A percentile compares a stretch with the other conserved stretches of the same genome.
phyloP scores from a whole-genome alignment of 1,284 basidiomycete genomes.

The Puccinia horiana region DNA sequence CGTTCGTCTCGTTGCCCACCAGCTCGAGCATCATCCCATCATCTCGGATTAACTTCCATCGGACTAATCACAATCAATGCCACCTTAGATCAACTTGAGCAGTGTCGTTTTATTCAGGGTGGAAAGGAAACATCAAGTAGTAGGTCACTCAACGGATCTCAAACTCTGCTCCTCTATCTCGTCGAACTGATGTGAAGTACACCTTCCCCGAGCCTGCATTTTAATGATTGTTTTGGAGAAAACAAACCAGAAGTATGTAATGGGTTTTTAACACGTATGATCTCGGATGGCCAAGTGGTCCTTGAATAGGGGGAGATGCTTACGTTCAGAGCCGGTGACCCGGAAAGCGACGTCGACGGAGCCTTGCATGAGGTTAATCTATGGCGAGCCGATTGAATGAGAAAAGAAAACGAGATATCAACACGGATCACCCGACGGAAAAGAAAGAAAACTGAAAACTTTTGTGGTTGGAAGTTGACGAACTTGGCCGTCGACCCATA shows the following conservation, averaged over 20 bases:
- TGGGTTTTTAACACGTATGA: background rate
- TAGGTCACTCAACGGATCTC: conserved; percentile 46
- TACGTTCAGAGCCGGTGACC: conserved; percentile 38
- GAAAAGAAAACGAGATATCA: background rate
- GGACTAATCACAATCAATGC: conserved; percentile 6
- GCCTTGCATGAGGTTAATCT: conserved; percentile 46
- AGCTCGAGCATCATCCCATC: conserved; percentile 38
- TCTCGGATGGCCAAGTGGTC: background rate
- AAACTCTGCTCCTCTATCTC: conserved; percentile 30
- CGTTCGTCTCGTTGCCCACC: background rate
- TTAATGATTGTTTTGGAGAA: background rate
- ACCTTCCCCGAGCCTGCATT: conserved; percentile 36
- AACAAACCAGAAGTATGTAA: background rate
- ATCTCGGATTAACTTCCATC: conserved; percentile 48
- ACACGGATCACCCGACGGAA: background rate
- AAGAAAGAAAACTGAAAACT: background rate
- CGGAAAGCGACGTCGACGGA: conserved; percentile 45
- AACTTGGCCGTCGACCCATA: conserved; percentile 46
- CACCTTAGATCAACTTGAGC: background rate
- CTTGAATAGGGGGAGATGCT: background rate
- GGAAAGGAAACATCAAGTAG: background rate
- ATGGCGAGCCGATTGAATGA: background rate
- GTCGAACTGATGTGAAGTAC: conserved; percentile 43
- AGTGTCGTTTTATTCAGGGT: background rate
- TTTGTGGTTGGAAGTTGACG: background rate